Percentiles rank a stretch among this genome's conserved stretches.
Evolutionary conservation across 805 yeast species (phyloP).

Genomic region (Metschnikowia continentalis): DNA sequence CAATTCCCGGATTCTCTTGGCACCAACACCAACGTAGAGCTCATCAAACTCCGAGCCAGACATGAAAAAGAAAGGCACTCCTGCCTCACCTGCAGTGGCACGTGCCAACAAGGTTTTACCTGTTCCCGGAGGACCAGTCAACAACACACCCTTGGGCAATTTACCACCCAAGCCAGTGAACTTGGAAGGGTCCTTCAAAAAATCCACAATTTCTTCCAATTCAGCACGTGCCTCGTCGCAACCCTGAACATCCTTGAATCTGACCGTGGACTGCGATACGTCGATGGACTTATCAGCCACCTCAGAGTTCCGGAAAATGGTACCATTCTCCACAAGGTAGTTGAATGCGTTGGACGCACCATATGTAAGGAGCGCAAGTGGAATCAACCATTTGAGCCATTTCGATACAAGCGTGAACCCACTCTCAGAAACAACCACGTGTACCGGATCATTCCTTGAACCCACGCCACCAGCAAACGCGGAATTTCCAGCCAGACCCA

Average conservation of each 20-base stretch:
- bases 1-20: slow-evolving; percentile 92
- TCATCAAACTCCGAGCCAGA: slow-evolving; percentile 98
- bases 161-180: slow-evolving; percentile 97
- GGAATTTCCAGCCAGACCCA: slow-evolving; percentile 16
- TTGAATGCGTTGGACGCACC: slow-evolving; percentile 77
- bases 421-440: slow-evolving; percentile 89
- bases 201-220: slow-evolving; percentile 96
- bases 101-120: slow-evolving; percentile 96
- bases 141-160: slow-evolving; percentile 91
- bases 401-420: slow-evolving; percentile 71
- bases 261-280: slow-evolving; percentile 78
- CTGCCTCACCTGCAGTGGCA: slow-evolving; percentile 99
- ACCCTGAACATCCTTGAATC: slow-evolving; percentile 91
- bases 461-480: slow-evolving; percentile 45
- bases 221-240: slow-evolving; percentile 98
- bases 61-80: slow-evolving; percentile 97
- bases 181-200: slow-evolving; percentile 90
- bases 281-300: slow-evolving; percentile 76
- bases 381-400: slow-evolving; percentile 86
- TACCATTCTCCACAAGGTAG: slow-evolving; percentile 76
- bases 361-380: slow-evolving; percentile 74
- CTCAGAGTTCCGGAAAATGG: slow-evolving; percentile 71
- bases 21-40: slow-evolving; percentile 98
- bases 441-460: slow-evolving; percentile 76
- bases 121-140: slow-evolving; percentile 99